A percentile compares a stretch with the other conserved stretches of the same genome.
Evolutionary conservation across 345 rosid genomes (phyloP).

Genomic region (Rhodomyrtus tomentosa): DNA sequence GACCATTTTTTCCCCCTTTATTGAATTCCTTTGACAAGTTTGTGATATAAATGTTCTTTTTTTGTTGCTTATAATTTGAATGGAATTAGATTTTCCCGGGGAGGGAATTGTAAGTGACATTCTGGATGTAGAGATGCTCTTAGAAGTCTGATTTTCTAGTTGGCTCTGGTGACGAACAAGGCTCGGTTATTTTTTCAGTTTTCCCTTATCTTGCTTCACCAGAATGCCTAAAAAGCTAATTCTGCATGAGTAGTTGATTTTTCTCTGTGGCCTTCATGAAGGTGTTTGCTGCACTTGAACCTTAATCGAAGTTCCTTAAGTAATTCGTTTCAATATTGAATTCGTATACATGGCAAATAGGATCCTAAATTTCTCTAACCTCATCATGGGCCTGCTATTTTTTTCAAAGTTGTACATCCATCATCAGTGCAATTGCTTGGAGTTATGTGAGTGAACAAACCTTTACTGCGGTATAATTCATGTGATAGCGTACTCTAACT

Average conservation of each 20-base stretch:
- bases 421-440: not conserved
- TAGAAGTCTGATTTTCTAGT: not conserved
- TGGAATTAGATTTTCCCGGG: not conserved
- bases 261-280: not conserved
- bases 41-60: not conserved
- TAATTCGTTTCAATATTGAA: not conserved
- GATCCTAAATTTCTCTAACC: not conserved
- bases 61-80: not conserved
- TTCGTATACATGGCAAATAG: not conserved
- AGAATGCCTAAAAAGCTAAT: not conserved
- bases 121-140: not conserved
- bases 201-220: not conserved
- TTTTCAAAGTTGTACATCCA: not conserved
- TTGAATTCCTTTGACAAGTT: not conserved
- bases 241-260: not conserved
- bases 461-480: not conserved
- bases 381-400: not conserved
- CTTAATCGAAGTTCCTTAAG: not conserved
- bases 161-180: not conserved
- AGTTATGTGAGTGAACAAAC: not conserved
- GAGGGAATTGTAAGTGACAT: not conserved
- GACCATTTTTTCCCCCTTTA: not conserved
- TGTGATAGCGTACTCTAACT: not conserved
- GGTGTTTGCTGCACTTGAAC: not conserved
- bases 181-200: not conserved